These are phyloP conservation scores for Emmonsiellopsis sp. DNA, from an alignment of 2,329 filamentous ascomycete genomes.

Conservation along the genomic window DNA sequence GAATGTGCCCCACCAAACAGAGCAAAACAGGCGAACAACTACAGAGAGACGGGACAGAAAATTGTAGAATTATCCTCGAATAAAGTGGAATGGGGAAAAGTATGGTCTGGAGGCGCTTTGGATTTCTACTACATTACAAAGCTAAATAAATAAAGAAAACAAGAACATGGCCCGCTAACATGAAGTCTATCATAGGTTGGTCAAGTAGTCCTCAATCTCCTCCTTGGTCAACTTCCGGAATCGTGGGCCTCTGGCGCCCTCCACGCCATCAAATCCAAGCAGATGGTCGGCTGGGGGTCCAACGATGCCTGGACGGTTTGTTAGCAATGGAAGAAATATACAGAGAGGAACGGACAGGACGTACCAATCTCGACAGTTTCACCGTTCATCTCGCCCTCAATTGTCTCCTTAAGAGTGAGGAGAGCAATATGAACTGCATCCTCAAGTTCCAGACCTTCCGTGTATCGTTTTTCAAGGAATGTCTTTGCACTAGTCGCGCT, in stretches of 20 bases:
- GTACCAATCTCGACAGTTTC: conserved; percentile 96
- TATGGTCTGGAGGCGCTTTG: not conserved
- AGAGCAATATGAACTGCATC: conserved; percentile 98
- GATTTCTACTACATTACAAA: conserved; percentile 3
- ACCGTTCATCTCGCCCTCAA: conserved; percentile 98
- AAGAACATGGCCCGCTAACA: not conserved
- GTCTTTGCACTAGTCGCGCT: conserved; percentile 97
- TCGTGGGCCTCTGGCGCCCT: conserved; percentile 33
- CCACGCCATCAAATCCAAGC: conserved; percentile 61
- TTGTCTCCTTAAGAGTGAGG: conserved; percentile 95
- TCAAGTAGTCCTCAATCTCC: conserved; percentile 99
- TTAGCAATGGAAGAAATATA: conserved; percentile 3
- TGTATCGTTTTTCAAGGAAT: conserved; percentile 98
- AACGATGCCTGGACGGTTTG: conserved; percentile 64
- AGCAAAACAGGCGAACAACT: too few species aligned
- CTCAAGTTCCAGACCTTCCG: conserved; percentile 90
- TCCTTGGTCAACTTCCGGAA: conserved; percentile 72
- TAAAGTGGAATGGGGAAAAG: not conserved
- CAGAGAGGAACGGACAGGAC: conserved; percentile 20
- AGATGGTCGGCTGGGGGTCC: conserved; percentile 89
- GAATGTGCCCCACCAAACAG: too few species aligned
- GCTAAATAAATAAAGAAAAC: not conserved
- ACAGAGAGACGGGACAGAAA: too few species aligned
- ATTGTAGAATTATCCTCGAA: not conserved
- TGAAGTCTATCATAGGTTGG: conserved; percentile 66